These are phyloP conservation scores for Filosporella fistucella DNA, from an alignment of 495 filamentous ascomycete species.

Conservation along the genomic window DNA sequence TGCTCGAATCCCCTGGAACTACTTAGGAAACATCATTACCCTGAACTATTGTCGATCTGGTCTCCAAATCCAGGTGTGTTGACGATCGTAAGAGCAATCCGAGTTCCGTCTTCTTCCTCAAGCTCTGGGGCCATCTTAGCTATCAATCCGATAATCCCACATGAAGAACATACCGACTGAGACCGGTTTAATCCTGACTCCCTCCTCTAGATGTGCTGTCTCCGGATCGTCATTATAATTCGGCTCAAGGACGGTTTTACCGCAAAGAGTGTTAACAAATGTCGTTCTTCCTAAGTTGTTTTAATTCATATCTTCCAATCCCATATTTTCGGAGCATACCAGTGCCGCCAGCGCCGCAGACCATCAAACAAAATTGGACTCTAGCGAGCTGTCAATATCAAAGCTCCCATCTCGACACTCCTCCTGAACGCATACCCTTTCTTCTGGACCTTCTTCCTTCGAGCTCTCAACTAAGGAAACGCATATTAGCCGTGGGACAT, in stretches of 20 bases:
- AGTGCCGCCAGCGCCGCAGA: slow-evolving; percentile 97
- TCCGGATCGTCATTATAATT: slow-evolving; percentile 88
- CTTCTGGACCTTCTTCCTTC: too few relatives aligned
- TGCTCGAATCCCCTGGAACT: too few relatives aligned
- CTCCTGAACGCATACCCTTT: too few relatives aligned
- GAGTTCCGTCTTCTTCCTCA: slow-evolving; percentile 97
- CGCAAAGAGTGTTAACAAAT: slow-evolving; percentile 98
- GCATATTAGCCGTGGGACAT: too few relatives aligned
- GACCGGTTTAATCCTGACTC: slow-evolving; percentile 95
- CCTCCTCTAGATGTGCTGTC: slow-evolving; percentile 89
- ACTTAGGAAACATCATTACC: slow-evolving; percentile 49
- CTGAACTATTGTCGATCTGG: slow-evolving; percentile 98
- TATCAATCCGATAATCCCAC: background rate
- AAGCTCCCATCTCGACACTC: too few relatives aligned
- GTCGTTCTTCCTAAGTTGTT: slow-evolving; percentile 78
- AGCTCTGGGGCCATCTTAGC: slow-evolving; percentile 57
- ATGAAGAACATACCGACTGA: slow-evolving; percentile 74
- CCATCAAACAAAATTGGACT: slow-evolving; percentile 99
- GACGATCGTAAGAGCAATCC: slow-evolving; percentile 95
- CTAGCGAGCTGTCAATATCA: too few relatives aligned
- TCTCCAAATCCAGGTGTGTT: slow-evolving; percentile 98
- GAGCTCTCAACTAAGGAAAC: too few relatives aligned
- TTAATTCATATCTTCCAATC: slow-evolving; percentile 10
- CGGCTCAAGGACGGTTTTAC: slow-evolving; percentile 79
- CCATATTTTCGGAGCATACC: too few relatives aligned